Base-by-base conservation (phyloP, 352 stramenopile species). In the Globisporangium emineosum region DNA sequence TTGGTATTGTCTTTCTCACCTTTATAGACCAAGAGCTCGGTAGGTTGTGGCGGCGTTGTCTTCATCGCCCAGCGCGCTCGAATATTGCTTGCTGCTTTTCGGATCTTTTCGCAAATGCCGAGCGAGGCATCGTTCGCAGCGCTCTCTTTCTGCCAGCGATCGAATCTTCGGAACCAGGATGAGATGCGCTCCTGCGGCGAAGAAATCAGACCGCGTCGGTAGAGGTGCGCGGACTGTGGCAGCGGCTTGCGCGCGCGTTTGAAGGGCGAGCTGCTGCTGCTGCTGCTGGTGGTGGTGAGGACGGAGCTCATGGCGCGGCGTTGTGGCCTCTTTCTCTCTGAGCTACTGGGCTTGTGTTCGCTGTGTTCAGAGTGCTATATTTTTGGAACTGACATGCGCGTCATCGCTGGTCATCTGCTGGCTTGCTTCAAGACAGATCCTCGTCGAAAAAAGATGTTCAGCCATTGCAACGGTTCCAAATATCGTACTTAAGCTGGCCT, bases 131-230 rank as follows among this genome's bases (percentile, higher is more conserved):
- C 52, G 52, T 58, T 43, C 30, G 30, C 30, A 5, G 30, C n/a
- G 52, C 52, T 58, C 21, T 30, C 52, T 58, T 58, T 58, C 33
- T n/a, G 30, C 29, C 37, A 58, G 52, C 30, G 52, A 58, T 42
- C 30, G 52, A 58, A 58, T 58, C 52, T 58, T 13, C 30, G 52
- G 9, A 53, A 32, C 56, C 56, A 62, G 12, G 35, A 47, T n/a
- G 33, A 23, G 50, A 56, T 56, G 50, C 50, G 50, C 50, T 56
- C 27, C 27, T 56, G 50, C 17, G 27, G 12, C 7, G 19, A 57
- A 23, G 29, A 52, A 62, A 62, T 52, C 37, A 62, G 56, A 12
- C 35, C 13, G 30, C 30, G 30, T 3, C 25, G 52, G 23, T 17
- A 27, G 40, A 47, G 17, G 10, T 17, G 40, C 9, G 19, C 29